These are phyloP conservation scores for Exophiala dermatitidis DNA, from an alignment of 2,329 filamentous ascomycete species.

Conservation along the genomic window DNA sequence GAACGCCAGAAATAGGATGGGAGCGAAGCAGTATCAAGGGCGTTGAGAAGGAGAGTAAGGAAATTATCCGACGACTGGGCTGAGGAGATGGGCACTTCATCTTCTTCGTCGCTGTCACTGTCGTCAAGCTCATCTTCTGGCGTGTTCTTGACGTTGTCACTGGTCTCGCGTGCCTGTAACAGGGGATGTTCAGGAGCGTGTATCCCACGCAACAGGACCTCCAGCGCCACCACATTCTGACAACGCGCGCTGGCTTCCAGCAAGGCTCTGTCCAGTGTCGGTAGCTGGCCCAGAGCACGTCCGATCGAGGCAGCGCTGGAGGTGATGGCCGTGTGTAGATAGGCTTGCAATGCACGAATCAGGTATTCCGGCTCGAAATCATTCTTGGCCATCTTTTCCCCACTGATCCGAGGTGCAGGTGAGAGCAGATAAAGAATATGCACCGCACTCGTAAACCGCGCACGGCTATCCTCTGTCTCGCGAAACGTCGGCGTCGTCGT, in stretches of 20 bases:
- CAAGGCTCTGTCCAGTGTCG: conserved; percentile 72
- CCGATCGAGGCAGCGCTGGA: conserved; percentile 68
- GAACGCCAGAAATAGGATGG: conserved; percentile 91
- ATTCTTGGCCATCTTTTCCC: conserved; percentile 39
- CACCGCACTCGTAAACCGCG: conserved; percentile 65
- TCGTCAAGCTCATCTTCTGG: neutral
- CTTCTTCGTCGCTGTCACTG: conserved; percentile 4
- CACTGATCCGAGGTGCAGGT: conserved; percentile 44
- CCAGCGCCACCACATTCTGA: conserved; percentile 84
- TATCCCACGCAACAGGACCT: conserved; percentile 64
- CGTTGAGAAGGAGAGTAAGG: conserved; percentile 62
- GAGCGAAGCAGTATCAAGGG: conserved; percentile 81
- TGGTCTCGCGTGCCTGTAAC: conserved; percentile 33
- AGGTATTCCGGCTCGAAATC: conserved; percentile 62
- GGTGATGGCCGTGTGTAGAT: conserved; percentile 73
- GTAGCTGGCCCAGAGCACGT: conserved; percentile 69
- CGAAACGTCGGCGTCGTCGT: conserved; percentile 45
- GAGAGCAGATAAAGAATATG: conserved; percentile 75
- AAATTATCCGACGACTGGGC: conserved; percentile 37
- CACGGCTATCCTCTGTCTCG: conserved; percentile 66
- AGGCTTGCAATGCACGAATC: conserved; percentile 68
- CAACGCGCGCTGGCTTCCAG: conserved; percentile 75
- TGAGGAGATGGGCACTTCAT: conserved; percentile 1
- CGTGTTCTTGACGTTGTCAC: conserved; percentile 24
- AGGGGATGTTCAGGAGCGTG: conserved; percentile 64